Percentiles rank a stretch among this genome's conserved stretches.
phyloP scores from a whole-genome alignment of 306 rosid genomes.

The Pueraria montana region DNA sequence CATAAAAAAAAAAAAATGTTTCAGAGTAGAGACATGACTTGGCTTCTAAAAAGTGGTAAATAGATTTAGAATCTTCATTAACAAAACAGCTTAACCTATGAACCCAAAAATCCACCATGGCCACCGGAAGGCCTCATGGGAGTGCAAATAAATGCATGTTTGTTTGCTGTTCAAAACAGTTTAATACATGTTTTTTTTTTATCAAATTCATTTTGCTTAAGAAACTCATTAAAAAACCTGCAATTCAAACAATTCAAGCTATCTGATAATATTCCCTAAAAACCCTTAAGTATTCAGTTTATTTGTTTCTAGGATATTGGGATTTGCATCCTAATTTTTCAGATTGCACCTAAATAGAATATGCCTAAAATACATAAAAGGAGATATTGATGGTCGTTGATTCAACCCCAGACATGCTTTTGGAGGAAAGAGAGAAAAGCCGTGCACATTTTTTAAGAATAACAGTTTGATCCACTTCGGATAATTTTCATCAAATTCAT shows the following conservation, averaged over 20 bases:
- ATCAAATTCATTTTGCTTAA: background rate
- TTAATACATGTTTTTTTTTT: background rate
- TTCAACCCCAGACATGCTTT: background rate
- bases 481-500: constrained; percentile 17
- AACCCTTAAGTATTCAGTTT: background rate
- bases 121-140: background rate
- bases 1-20: background rate
- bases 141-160: background rate
- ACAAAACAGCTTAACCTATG: background rate
- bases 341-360: background rate
- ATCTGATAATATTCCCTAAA: no score
- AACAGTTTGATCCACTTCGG: background rate
- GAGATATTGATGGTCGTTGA: background rate
- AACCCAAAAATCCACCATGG: background rate
- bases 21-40: background rate
- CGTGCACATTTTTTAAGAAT: background rate
- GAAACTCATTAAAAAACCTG: background rate
- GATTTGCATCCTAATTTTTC: background rate
- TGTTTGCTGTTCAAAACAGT: background rate
- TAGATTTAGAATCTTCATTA: background rate
- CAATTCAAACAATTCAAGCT: background rate
- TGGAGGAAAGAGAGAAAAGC: constrained; percentile 1
- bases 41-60: background rate
- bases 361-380: constrained; percentile 8
- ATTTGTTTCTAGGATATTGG: constrained; percentile 2